phyloP scores from a whole-genome alignment of 768 basidiomycete genomes.

The Gymnopilus junonius region DNA sequence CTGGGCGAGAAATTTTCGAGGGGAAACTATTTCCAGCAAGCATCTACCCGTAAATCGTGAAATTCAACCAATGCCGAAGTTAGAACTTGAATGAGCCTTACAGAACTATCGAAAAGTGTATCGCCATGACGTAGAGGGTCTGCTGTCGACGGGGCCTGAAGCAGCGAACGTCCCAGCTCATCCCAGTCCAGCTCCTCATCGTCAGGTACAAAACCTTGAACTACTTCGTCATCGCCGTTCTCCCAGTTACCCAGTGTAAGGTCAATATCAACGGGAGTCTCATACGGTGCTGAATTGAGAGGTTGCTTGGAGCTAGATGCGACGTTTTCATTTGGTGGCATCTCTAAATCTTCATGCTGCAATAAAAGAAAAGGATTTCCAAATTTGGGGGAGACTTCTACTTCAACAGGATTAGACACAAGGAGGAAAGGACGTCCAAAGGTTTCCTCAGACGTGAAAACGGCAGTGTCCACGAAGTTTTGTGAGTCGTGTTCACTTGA shows the following conservation, averaged over 20 bases:
- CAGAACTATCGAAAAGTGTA: neutral
- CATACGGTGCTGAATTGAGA: neutral
- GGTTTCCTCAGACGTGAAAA: neutral
- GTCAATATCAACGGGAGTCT: conserved; percentile 29
- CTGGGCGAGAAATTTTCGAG: too few relatives aligned
- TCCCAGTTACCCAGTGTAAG: conserved; percentile 58
- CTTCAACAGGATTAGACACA: neutral
- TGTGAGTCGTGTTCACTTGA: neutral
- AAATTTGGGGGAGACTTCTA: neutral
- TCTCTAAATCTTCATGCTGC: neutral
- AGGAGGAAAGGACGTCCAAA: conserved; percentile 23
- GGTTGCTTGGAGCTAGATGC: neutral
- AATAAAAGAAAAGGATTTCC: conserved; percentile 11
- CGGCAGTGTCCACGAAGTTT: neutral
- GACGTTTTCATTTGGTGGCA: neutral
- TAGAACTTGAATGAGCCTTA: neutral
- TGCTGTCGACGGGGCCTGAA: neutral
- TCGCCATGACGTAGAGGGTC: neutral
- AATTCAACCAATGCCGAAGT: neutral
- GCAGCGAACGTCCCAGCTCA: neutral
- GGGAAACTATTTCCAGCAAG: neutral
- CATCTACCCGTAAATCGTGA: neutral
- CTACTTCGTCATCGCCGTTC: conserved; percentile 70
- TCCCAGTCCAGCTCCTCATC: conserved; percentile 9
- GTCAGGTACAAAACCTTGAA: neutral